Base-by-base conservation (phyloP, 1,139 yeast species). In the Suhomyces anneliseae region DNA sequence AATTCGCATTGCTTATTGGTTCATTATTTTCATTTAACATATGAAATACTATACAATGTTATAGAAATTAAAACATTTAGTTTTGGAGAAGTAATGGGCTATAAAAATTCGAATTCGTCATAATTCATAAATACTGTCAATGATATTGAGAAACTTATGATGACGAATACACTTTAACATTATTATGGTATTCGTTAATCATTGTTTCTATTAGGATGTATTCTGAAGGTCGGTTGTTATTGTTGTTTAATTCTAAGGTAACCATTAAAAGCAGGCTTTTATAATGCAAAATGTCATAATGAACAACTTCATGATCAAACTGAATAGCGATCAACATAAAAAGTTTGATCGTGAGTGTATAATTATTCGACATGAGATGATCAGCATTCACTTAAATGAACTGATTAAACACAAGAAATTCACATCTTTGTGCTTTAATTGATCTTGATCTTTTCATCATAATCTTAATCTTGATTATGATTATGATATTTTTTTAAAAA, bases 111-210 rank as follows among this genome's bases (percentile, higher is more conserved):
- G 44, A 36, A 45, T 46, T 52, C 47, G 53, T 53, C 56, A 51
- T 50, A 48, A 53, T 52, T 54, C 56, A 52, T 54, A 50, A 53
- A 47, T 50, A 48, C 43, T 45, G 54, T 50, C 52, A 44, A 47
- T 45, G 39, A 36, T 29, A 44, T 10, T 27, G 39, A 37, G 40
- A 33, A 33, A 38, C 29, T 42, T 36, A 4, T 19, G 24, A 19
- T 19, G 32, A 29, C 2, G 7, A 29, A 29, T 29, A 29, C 32
- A 29, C 32, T 29, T 29, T 6, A 29, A 4, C 7, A 29, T 29
- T 29, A 29, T 5, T 29, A 29, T 29, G 9, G 32, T 29, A 29
- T 29, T 29, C 32, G 4, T 19, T 19, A 29, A 11, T 11, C n/a
- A 29, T 29, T 11, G 32, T 29, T 29, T 29, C 32, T 29, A 11